A percentile compares a stretch with the other conserved stretches of the same genome.
phyloP scores from a whole-genome alignment of 2,329 filamentous ascomycete species.

The Fusarium oligoseptatum region DNA sequence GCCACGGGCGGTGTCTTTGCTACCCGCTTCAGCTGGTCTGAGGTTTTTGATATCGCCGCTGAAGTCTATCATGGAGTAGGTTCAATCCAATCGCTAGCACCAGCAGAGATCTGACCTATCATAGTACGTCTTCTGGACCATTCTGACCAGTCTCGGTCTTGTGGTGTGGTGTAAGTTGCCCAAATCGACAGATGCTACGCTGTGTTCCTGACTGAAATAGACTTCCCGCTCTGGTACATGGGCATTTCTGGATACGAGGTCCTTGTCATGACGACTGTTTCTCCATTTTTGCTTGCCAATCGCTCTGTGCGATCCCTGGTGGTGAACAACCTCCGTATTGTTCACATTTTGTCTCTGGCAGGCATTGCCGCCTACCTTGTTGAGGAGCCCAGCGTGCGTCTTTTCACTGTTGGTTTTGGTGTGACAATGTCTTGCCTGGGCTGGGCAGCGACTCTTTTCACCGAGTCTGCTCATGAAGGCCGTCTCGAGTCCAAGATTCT shows the following conservation, averaged over 20 bases:
- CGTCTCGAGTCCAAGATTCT: constrained; percentile 86
- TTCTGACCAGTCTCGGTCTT: constrained; percentile 89
- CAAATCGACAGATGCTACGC: neutral
- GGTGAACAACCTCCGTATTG: constrained; percentile 75
- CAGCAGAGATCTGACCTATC: constrained; percentile 34
- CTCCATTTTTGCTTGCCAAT: constrained; percentile 83
- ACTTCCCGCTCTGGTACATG: constrained; percentile 99
- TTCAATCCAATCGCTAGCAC: constrained; percentile 28
- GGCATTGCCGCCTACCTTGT: constrained; percentile 86
- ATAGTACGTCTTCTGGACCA: constrained; percentile 95
- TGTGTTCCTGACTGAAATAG: constrained; percentile 56
- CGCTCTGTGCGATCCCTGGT: constrained; percentile 76
- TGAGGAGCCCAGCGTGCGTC: constrained; percentile 77
- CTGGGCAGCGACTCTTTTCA: constrained; percentile 86
- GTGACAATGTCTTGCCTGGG: constrained; percentile 84
- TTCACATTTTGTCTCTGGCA: constrained; percentile 82
- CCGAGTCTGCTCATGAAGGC: constrained; percentile 79
- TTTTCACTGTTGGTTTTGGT: constrained; percentile 85
- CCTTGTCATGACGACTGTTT: constrained; percentile 85
- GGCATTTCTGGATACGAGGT: constrained; percentile 97
- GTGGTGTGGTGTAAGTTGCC: constrained; percentile 87
- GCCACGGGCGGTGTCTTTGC: constrained; percentile 78
- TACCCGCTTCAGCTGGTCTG: constrained; percentile 78
- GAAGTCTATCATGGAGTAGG: constrained; percentile 93
- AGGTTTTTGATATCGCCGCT: constrained; percentile 83